Base-by-base conservation (phyloP, 306 rosid species). In the Glycine tomentella region DNA sequence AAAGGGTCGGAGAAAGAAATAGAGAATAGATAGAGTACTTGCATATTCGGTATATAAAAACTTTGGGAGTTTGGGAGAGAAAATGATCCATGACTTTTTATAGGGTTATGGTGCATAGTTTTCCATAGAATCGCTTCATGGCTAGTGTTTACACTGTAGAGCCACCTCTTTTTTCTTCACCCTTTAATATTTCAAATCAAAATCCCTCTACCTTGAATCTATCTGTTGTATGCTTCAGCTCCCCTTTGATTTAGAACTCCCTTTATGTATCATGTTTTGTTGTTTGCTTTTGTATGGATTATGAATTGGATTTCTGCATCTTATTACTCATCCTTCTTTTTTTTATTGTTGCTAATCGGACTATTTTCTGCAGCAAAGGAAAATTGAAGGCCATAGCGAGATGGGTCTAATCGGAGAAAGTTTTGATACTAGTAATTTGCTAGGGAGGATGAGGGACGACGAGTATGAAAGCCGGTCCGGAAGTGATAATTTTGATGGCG, bases 391-490 rank as follows among this genome's bases (percentile, higher is more conserved):
- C 9, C 89, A 74, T 75, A 50, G 85, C 56, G 92, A 91, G 14
- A 74, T 89, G 84, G 90, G 89, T 62, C 72, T 86, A 11, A 58
- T 84, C 12, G 92, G 89, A 49, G 99, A 91, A 31, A 84, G 84
- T 69, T 89, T 88, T 51, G 97, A 93, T 56, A 71, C 84, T 17
- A 78, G 83, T 64, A 64, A 64, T 31, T 77, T 90, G 69, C 12
- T 86, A 9, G 93, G 89, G 53, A 87, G 92, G 87, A 0, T 84
- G 72, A 90, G 92, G 85, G 97, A 89, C 8, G 97, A 93, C 20
- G 98, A 81, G 48, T 89, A 89, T 74, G 99, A 91, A 78, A 95
- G 94, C 87, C 87, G 97, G 73, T 91, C 99, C 0, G 98, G 96
- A 34, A 93, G 99, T 14, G 99, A 91, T 5, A 91, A 92, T 42